Evolutionary conservation across 2,329 filamentous ascomycete species (phyloP).

Genomic region (Aspergillus sp.): DNA sequence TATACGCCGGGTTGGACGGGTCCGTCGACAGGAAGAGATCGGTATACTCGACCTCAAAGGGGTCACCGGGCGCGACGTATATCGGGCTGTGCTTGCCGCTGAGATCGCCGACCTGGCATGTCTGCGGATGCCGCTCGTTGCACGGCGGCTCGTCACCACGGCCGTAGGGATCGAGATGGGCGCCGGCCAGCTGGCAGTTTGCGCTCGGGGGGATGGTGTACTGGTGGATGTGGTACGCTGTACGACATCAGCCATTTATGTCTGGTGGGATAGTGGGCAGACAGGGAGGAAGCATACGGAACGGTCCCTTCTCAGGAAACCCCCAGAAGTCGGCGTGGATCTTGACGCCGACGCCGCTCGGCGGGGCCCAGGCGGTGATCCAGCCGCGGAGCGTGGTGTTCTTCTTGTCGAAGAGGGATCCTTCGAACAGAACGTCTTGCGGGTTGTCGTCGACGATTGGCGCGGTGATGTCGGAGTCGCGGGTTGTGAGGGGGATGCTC

Average conservation of each 20-base stretch:
- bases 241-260: background rate
- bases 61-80: constrained; percentile 32
- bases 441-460: constrained; percentile 49
- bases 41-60: constrained; percentile 28
- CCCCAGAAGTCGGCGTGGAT: constrained; percentile 50
- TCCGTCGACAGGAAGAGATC: constrained; percentile 43
- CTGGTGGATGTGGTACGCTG: constrained; percentile 65
- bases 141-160: constrained; percentile 56
- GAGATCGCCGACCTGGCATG: constrained; percentile 69
- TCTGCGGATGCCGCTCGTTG: constrained; percentile 46
- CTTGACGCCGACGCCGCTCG: constrained; percentile 46
- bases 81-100: constrained; percentile 64
- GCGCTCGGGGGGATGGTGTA: constrained; percentile 54
- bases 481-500: constrained; percentile 2
- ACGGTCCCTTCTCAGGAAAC: constrained; percentile 49
- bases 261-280: constrained; percentile 8
- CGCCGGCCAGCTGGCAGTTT: constrained; percentile 60
- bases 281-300: constrained; percentile 40
- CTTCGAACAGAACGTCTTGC: constrained; percentile 44
- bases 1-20: constrained; percentile 35
- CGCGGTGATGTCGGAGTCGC: constrained; percentile 17
- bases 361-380: constrained; percentile 39
- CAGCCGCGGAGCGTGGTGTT: constrained; percentile 49
- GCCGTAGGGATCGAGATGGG: constrained; percentile 61
- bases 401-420: constrained; percentile 44